Conservation (phyloP, 305 asterid species). For the Rubia tinctorum region DNA sequence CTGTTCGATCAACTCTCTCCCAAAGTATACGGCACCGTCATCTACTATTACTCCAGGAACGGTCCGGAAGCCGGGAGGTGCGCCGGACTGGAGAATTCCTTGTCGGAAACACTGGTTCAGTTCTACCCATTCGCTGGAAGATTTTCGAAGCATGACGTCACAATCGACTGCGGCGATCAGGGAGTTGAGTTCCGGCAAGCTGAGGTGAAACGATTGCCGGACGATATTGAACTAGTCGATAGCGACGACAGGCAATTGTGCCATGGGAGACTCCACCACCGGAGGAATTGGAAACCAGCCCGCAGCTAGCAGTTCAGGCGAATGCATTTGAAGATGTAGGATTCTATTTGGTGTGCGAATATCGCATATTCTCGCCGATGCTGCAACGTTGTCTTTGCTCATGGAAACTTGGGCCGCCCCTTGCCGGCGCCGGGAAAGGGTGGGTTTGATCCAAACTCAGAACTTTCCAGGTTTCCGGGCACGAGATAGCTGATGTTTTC, state of each 20-base stretch:
- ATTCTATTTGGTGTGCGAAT: not conserved
- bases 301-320: not conserved
- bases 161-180: conserved; percentile 1
- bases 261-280: conserved; percentile 8
- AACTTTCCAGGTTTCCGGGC: not conserved
- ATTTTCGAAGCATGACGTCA: not conserved
- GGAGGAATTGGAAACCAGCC: not conserved
- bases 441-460: not conserved
- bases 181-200: conserved; percentile 8
- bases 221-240: conserved; percentile 1
- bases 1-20: conserved; percentile 6
- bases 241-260: not conserved
- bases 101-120: not conserved
- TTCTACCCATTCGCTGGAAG: conserved; percentile 5
- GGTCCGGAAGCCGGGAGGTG: not conserved
- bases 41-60: not conserved
- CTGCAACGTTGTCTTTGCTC: not conserved
- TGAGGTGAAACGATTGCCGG: not conserved
- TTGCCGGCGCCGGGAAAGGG: not conserved
- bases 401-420: conserved; percentile 1
- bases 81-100: not conserved
- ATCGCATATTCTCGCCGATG: conserved; percentile 5
- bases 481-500: not conserved
- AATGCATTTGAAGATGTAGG: not conserved
- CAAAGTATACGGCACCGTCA: not conserved